These are phyloP conservation scores for Colletotrichum spaethianum DNA, from an alignment of 2,329 filamentous ascomycete genomes.

Conservation along the genomic window DNA sequence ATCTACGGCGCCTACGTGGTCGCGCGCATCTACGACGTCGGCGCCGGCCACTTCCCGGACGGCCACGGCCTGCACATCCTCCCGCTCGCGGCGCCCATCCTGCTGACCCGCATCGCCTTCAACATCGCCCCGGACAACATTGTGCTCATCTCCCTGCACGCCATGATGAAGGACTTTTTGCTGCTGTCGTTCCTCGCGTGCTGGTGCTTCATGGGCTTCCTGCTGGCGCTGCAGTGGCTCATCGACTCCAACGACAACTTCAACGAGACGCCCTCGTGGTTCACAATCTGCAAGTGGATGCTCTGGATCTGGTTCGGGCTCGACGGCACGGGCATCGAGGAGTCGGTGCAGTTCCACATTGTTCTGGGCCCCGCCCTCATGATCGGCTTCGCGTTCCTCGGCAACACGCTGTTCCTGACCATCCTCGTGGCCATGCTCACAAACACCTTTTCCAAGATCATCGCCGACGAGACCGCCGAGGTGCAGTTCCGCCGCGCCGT, in stretches of 20 bases:
- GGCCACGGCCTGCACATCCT: conserved; percentile 75
- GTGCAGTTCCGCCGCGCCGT: conserved; percentile 81
- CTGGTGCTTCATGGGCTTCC: conserved; percentile 80
- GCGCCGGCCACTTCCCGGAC: conserved; percentile 49
- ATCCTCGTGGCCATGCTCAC: conserved; percentile 82
- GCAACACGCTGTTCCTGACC: conserved; percentile 82
- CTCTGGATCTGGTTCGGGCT: conserved; percentile 86
- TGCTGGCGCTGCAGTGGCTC: conserved; percentile 79
- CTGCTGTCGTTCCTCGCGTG: conserved; percentile 68
- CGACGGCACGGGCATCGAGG: conserved; percentile 71
- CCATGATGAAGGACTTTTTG: conserved; percentile 82
- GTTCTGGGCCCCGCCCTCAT: conserved; percentile 78
- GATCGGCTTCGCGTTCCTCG: conserved; percentile 80
- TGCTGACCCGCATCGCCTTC: conserved; percentile 79
- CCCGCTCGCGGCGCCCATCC: conserved; percentile 76
- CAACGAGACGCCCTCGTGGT: conserved; percentile 53
- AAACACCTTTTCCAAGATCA: conserved; percentile 80
- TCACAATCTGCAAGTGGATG: conserved; percentile 81
- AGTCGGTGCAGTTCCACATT: conserved; percentile 72
- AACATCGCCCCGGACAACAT: conserved; percentile 82
- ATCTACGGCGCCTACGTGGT: conserved; percentile 75
- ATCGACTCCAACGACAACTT: conserved; percentile 46
- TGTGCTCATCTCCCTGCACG: conserved; percentile 80
- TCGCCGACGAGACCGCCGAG: conserved; percentile 78
- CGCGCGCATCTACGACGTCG: conserved; percentile 70